A percentile compares a stretch with the other conserved stretches of the same genome.
phyloP scores from a whole-genome alignment of 2,329 filamentous ascomycete species.

The Fusarium newnesense region DNA sequence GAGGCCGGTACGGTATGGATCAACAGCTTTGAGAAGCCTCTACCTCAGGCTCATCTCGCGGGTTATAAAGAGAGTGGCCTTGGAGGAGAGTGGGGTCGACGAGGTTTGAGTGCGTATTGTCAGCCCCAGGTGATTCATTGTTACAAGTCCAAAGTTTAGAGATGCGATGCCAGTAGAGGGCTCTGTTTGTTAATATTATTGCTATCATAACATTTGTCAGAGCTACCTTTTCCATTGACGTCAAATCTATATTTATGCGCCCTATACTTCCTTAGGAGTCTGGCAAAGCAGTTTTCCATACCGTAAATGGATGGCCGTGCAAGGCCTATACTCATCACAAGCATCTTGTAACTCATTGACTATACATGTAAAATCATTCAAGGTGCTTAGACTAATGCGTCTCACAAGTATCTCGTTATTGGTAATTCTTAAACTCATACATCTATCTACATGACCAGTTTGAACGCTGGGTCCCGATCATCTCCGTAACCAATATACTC shows the following conservation, averaged over 20 bases:
- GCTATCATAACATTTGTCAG: too few relatives aligned
- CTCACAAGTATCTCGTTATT: not conserved
- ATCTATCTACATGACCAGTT: not conserved
- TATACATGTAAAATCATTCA: accelerated
- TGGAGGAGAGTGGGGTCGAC: slow-evolving; percentile 53
- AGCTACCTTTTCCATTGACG: accelerated
- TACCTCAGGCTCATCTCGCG: slow-evolving; percentile 49
- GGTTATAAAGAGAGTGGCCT: slow-evolving; percentile 56
- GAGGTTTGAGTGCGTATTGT: slow-evolving; percentile 39
- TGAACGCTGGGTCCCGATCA: slow-evolving; percentile 3
- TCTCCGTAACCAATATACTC: not conserved
- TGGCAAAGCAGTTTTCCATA: too few relatives aligned
- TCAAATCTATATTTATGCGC: not conserved
- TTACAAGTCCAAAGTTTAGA: slow-evolving; percentile 1
- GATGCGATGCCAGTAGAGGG: accelerated
- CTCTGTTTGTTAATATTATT: accelerated
- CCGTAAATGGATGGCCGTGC: too few relatives aligned
- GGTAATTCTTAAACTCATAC: not conserved
- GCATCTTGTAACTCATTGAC: accelerated
- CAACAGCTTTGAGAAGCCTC: slow-evolving; percentile 60
- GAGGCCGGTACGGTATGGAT: slow-evolving; percentile 69
- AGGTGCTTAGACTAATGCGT: accelerated
- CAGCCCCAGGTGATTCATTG: slow-evolving; percentile 12
- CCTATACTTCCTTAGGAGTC: too few relatives aligned
- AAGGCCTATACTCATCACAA: not conserved